A percentile compares a stretch with the other conserved stretches of the same genome.
Evolutionary conservation across 1,284 basidiomycete genomes (phyloP).

Genomic region (Melampsora medusae): DNA sequence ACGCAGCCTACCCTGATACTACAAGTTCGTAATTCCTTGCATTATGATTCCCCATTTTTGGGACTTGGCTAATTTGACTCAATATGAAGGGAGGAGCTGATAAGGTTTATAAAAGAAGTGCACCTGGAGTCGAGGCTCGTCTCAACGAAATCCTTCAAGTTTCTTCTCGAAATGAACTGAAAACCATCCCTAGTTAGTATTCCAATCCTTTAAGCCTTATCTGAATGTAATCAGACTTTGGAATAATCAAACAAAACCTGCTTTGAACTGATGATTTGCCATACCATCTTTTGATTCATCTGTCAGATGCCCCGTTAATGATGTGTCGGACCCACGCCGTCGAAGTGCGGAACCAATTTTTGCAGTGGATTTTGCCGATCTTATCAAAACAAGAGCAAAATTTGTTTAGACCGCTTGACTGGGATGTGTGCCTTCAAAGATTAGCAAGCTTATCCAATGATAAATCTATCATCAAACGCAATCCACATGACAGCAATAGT

Average conservation of each 20-base stretch:
- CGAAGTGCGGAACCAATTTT: background rate
- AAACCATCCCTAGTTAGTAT: background rate
- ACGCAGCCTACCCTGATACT: background rate
- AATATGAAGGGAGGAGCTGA: background rate
- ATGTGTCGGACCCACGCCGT: constrained; percentile 9
- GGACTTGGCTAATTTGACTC: too few species aligned
- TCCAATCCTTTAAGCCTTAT: background rate
- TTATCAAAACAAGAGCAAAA: background rate
- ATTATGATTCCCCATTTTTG: background rate
- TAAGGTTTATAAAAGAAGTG: background rate
- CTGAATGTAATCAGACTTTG: background rate
- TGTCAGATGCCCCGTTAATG: constrained; percentile 21
- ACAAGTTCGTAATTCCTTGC: background rate
- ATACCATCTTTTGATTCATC: background rate
- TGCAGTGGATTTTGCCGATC: constrained; percentile 19
- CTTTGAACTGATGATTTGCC: too few species aligned
- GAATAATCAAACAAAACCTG: too few species aligned
- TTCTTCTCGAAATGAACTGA: background rate
- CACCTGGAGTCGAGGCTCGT: background rate
- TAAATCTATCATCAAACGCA: background rate
- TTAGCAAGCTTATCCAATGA: background rate
- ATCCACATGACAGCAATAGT: constrained; percentile 24
- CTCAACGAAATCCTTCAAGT: background rate
- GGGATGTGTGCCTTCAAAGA: constrained; percentile 14
- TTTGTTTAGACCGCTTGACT: background rate